Conservation (phyloP, 2,329 filamentous ascomycete species). For the Plectosphaerella sp. region DNA sequence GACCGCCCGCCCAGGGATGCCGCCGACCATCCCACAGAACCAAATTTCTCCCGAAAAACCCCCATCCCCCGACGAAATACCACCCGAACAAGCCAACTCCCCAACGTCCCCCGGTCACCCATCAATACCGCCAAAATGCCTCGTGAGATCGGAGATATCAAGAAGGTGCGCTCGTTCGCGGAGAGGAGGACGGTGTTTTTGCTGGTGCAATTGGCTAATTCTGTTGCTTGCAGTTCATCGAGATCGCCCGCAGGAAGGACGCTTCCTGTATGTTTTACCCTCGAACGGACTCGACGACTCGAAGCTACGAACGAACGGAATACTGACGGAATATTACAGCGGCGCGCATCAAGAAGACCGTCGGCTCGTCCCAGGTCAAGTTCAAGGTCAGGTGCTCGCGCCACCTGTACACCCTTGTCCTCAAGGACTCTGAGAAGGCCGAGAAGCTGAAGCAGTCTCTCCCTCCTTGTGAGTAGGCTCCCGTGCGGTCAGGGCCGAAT, state of each 20-base stretch:
- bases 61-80: background rate
- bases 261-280: constrained; percentile 78
- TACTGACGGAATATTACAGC: constrained; percentile 46
- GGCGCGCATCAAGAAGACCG: constrained; percentile 95
- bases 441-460: constrained; percentile 99
- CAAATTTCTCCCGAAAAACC: background rate
- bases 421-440: constrained; percentile 98
- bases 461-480: constrained; percentile 66
- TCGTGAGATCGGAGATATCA: constrained; percentile 97
- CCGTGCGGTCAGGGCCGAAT: too few relatives aligned
- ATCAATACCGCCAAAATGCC: constrained; percentile 74
- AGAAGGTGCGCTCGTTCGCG: constrained; percentile 54
- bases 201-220: constrained; percentile 17
- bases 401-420: constrained; percentile 95
- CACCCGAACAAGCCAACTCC: constrained; percentile 8
- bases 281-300: constrained; percentile 2
- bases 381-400: constrained; percentile 99
- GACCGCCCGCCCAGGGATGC: background rate
- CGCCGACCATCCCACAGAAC: background rate
- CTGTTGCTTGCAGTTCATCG: constrained; percentile 73
- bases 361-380: constrained; percentile 89
- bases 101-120: constrained; percentile 9
- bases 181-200: background rate
- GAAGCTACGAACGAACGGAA: constrained; percentile 5
- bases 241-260: constrained; percentile 99